These are phyloP conservation scores for Pugionium cornutum DNA, from an alignment of 345 rosid genomes.

Conservation along the genomic window DNA sequence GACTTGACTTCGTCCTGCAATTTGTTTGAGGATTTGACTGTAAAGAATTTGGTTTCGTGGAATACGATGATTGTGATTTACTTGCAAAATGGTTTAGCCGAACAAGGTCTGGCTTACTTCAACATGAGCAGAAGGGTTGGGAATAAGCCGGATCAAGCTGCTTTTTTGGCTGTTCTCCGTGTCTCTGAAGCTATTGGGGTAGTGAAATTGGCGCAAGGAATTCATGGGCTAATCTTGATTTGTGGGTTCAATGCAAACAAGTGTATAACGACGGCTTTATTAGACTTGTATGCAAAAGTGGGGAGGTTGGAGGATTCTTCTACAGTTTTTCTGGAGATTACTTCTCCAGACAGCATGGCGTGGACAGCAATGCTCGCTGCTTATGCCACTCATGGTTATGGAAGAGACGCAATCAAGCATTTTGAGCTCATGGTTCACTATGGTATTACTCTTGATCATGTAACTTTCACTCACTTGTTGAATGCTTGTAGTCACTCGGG, in stretches of 20 bases:
- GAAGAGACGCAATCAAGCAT: constrained; percentile 55
- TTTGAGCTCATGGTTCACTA: constrained; percentile 58
- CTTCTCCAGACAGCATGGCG: constrained; percentile 56
- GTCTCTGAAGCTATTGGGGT: constrained; percentile 56
- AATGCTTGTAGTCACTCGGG: constrained; percentile 80
- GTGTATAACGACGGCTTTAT: constrained; percentile 47
- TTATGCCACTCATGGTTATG: constrained; percentile 66
- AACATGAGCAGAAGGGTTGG: constrained; percentile 49
- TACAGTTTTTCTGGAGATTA: constrained; percentile 50
- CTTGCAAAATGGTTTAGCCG: constrained; percentile 42
- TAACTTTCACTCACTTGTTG: constrained; percentile 73
- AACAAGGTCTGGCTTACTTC: constrained; percentile 48
- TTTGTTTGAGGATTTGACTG: constrained; percentile 49
- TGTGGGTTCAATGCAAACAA: constrained; percentile 43
- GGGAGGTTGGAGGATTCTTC: constrained; percentile 53
- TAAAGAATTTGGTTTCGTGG: constrained; percentile 62
- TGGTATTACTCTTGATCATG: constrained; percentile 63
- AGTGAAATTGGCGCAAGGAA: constrained; percentile 48
- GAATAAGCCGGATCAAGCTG: constrained; percentile 57
- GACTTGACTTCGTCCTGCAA: constrained; percentile 42
- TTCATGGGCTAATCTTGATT: constrained; percentile 49
- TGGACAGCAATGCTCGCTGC: constrained; percentile 83
- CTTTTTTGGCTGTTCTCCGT: constrained; percentile 50
- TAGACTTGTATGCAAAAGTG: constrained; percentile 57
- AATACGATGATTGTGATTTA: constrained; percentile 55